phyloP scores from a whole-genome alignment of 2,329 filamentous ascomycete genomes.

The Zasmidium citrigriseum region DNA sequence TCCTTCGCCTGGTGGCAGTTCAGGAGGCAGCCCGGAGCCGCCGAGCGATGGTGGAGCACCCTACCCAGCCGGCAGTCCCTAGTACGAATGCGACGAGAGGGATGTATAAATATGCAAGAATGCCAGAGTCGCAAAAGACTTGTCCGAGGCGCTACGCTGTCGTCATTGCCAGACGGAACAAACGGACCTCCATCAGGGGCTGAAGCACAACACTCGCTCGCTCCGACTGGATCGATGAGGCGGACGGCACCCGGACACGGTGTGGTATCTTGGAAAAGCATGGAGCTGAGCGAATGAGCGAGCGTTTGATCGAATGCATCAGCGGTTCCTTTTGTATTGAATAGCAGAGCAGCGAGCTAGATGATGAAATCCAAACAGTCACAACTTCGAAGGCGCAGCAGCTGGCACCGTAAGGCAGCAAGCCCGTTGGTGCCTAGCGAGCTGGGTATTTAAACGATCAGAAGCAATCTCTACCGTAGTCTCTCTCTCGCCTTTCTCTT shows the following conservation, averaged over 20 bases:
- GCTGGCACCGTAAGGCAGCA: background rate
- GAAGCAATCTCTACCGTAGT: too few relatives aligned
- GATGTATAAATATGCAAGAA: background rate
- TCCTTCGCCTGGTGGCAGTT: background rate
- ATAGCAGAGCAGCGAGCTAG: constrained; percentile 1
- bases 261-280: background rate
- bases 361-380: background rate
- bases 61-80: background rate
- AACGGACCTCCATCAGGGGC: background rate
- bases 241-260: background rate
- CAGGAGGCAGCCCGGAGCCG: constrained; percentile 1
- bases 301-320: background rate
- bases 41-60: background rate
- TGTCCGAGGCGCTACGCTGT: background rate
- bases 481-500: too few relatives aligned
- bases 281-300: background rate
- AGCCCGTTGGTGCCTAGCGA: too few relatives aligned
- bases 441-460: too few relatives aligned
- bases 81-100: background rate
- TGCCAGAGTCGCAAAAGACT: too few relatives aligned
- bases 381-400: background rate
- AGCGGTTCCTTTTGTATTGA: constrained; percentile 4
- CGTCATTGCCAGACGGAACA: too few relatives aligned
- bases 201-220: background rate
- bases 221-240: background rate